Conservation (phyloP, 805 yeast species). For the Metschnikowia aberdeeniae region DNA sequence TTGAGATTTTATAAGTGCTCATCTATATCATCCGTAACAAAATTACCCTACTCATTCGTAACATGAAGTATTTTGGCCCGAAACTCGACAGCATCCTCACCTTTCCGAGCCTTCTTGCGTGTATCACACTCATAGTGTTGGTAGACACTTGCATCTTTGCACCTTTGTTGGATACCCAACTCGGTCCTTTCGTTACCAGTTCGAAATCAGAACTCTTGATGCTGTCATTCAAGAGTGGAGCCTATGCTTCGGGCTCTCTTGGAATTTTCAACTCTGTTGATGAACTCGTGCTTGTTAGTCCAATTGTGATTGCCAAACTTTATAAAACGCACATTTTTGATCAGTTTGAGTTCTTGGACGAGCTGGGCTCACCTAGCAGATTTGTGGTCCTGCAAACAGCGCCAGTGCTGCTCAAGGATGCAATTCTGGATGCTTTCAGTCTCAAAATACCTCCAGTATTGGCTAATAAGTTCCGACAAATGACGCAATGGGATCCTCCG, state of each 20-base stretch:
- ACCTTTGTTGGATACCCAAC: not conserved
- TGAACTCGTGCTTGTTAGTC: not conserved
- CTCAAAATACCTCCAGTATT: not conserved
- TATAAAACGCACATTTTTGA: not conserved
- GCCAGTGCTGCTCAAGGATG: not conserved
- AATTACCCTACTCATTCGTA: not conserved
- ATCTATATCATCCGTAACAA: too few species aligned
- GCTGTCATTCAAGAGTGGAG: not conserved
- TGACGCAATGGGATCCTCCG: not conserved
- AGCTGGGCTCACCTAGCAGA: not conserved
- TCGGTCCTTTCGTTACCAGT: not conserved
- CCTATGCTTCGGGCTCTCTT: not conserved
- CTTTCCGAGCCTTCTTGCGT: slow-evolving; percentile 1
- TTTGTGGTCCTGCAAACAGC: not conserved
- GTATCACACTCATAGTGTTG: slow-evolving; percentile 1
- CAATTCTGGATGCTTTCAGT: not conserved
- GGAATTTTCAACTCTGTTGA: not conserved
- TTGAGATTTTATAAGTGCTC: too few species aligned
- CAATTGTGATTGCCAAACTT: slow-evolving; percentile 1
- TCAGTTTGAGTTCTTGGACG: not conserved
- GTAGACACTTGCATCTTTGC: slow-evolving; percentile 4
- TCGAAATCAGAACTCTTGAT: not conserved
- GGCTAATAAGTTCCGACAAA: not conserved
- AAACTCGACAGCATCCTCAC: not conserved
- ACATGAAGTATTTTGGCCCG: not conserved